phyloP scores from a whole-genome alignment of 192 early-diverging fungal species.

The Backusella parvicylindrica region DNA sequence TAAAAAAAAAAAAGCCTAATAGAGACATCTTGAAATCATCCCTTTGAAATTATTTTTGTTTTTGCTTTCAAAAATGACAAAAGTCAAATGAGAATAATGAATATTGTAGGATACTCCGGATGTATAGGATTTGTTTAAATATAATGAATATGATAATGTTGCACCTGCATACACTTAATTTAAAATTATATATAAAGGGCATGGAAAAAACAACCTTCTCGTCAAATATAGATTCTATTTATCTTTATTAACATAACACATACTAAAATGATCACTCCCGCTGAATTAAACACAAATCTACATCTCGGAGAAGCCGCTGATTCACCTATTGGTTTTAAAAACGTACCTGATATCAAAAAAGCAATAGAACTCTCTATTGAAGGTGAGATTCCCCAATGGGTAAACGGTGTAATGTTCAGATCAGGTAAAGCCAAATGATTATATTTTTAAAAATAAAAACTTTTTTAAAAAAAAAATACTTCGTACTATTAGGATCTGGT shows the following conservation, averaged over 20 bases:
- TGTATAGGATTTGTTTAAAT: background rate
- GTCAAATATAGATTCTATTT: background rate
- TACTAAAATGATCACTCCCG: slow-evolving; percentile 18
- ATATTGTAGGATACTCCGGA: background rate
- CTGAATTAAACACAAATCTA: slow-evolving; percentile 9
- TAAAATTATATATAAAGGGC: background rate
- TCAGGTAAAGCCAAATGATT: slow-evolving; percentile 14
- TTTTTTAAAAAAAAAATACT: background rate
- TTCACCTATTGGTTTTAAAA: slow-evolving; percentile 33
- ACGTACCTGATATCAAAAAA: slow-evolving; percentile 18
- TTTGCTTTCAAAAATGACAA: background rate
- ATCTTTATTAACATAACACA: background rate
- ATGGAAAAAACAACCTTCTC: background rate
- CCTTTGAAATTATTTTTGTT: background rate
- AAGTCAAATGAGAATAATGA: background rate
- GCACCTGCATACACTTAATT: background rate
- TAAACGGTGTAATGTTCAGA: slow-evolving; percentile 32
- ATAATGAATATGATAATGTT: background rate
- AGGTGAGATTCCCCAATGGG: slow-evolving; percentile 29
- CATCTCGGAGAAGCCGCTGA: background rate
- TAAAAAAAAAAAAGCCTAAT: slow-evolving; percentile 2
- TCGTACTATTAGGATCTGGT: slow-evolving; percentile 20
- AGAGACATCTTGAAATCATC: background rate
- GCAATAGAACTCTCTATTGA: slow-evolving; percentile 2
- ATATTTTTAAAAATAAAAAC: background rate